phyloP scores from a whole-genome alignment of 345 rosid species.

The Kernera saxatilis region DNA sequence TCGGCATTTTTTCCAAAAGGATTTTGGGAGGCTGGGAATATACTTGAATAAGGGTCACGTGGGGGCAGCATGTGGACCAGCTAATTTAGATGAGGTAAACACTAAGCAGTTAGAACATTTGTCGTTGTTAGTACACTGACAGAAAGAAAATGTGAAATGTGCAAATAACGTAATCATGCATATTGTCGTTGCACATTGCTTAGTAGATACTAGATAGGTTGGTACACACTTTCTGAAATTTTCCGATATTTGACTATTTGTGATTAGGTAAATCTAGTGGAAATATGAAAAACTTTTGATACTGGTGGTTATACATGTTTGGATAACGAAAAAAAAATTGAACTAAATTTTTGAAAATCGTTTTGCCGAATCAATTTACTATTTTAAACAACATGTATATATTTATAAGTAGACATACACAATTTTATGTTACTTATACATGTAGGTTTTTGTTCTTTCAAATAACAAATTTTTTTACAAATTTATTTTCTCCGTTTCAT shows the following conservation, averaged over 20 bases:
- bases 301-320: background rate
- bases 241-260: background rate
- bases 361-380: background rate
- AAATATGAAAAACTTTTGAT: background rate
- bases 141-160: background rate
- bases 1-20: background rate
- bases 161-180: constrained; percentile 8
- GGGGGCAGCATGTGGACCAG: constrained; percentile 21
- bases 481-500: no score
- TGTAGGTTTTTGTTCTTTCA: no score
- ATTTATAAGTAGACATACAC: no score
- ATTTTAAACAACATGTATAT: no score
- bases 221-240: background rate
- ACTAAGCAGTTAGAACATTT: background rate
- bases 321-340: background rate
- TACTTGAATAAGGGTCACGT: constrained; percentile 9
- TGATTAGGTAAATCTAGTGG: background rate
- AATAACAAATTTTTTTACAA: no score
- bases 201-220: background rate
- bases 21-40: constrained; percentile 15
- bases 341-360: background rate
- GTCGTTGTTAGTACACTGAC: constrained; percentile 5
- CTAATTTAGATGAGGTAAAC: constrained; percentile 8
- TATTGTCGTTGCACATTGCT: background rate
- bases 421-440: no score